A percentile compares a stretch with the other conserved stretches of the same genome.
Conservation (phyloP, 2,329 filamentous ascomycete species). For the Harringtonia aguacate region DNA sequence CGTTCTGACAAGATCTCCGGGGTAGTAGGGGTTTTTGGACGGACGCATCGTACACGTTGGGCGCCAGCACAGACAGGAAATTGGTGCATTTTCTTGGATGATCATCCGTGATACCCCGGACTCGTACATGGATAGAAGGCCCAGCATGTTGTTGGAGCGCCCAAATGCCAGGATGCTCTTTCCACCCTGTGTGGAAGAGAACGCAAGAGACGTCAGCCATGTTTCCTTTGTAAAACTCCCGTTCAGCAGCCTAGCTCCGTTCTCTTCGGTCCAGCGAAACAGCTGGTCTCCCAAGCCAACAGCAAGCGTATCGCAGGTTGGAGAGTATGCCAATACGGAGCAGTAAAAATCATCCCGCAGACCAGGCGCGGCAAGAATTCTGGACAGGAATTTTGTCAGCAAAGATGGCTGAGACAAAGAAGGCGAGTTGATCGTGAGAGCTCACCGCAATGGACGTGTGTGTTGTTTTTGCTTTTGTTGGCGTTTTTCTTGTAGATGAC, state of each 20-base stretch:
- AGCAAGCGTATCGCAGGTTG: conserved; percentile 63
- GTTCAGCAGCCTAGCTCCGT: conserved; percentile 50
- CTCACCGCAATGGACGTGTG: conserved; percentile 58
- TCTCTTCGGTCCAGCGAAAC: conserved; percentile 79
- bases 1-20: conserved; percentile 44
- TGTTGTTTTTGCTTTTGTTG: conserved; percentile 3
- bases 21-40: conserved; percentile 37
- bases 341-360: conserved; percentile 96
- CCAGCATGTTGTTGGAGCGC: conserved; percentile 64
- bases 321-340: conserved; percentile 77
- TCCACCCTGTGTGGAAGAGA: conserved; percentile 68
- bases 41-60: conserved; percentile 45
- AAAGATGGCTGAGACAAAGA: background rate
- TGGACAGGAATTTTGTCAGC: conserved; percentile 56
- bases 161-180: conserved; percentile 79
- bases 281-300: conserved; percentile 72
- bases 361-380: conserved; percentile 77
- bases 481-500: background rate
- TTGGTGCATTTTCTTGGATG: conserved; percentile 56
- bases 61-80: conserved; percentile 76
- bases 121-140: conserved; percentile 68
- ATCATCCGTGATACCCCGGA: conserved; percentile 34
- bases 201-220: conserved; percentile 75
- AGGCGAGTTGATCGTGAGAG: conserved; percentile 5
- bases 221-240: conserved; percentile 32